Conservation (phyloP, 352 stramenopile genomes). For the Phytophthora fragariaefolia region DNA sequence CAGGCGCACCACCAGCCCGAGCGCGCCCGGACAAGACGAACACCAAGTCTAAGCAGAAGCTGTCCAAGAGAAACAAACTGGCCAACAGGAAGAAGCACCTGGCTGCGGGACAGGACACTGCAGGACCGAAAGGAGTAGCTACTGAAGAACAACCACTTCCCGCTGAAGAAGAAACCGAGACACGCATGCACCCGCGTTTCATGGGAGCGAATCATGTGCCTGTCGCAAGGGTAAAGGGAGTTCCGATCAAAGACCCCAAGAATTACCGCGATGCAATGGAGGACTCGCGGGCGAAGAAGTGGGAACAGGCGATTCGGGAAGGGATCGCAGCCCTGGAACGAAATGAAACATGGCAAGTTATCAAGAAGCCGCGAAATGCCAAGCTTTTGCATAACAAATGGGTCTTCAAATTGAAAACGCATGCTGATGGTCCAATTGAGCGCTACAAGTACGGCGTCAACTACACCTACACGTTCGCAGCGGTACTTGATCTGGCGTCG, state of each 20-base stretch:
- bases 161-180: too few relatives aligned
- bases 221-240: too few relatives aligned
- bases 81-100: neutral
- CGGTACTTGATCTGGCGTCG: too few relatives aligned
- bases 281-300: too few relatives aligned
- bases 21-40: neutral
- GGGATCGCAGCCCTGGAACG: slow-evolving; percentile 9
- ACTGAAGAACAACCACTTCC: too few relatives aligned
- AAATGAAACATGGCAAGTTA: slow-evolving; percentile 8
- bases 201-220: neutral
- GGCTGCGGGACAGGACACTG: too few relatives aligned
- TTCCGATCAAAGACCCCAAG: neutral
- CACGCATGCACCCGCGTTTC: neutral
- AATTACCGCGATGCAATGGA: neutral
- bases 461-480: too few relatives aligned
- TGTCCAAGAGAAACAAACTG: neutral
- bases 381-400: slow-evolving; percentile 29
- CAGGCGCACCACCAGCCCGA: neutral
- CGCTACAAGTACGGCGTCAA: neutral
- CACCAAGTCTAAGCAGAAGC: neutral
- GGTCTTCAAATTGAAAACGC: slow-evolving; percentile 38
- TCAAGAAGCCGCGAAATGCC: neutral
- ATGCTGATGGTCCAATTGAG: slow-evolving; percentile 20
- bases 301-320: neutral
- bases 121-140: neutral